These are phyloP conservation scores for Colletotrichum tropicicola DNA, from an alignment of 2,329 filamentous ascomycete species.

Conservation along the genomic window DNA sequence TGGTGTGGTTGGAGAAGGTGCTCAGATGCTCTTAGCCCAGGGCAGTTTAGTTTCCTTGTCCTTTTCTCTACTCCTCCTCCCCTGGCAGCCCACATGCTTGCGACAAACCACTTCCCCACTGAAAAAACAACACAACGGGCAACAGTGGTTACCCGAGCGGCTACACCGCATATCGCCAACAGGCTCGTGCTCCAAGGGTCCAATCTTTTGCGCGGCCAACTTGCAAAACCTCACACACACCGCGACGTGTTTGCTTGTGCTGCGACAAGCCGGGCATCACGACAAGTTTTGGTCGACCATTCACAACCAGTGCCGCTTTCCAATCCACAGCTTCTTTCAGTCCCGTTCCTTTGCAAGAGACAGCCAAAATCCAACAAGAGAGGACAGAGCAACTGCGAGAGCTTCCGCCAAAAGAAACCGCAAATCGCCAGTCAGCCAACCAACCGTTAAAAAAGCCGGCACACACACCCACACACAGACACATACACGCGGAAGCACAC, in stretches of 20 bases:
- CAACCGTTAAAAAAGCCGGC: neutral
- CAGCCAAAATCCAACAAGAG: neutral
- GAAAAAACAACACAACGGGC: neutral
- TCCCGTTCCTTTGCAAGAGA: neutral
- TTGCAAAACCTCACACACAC: neutral
- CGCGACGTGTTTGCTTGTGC: neutral
- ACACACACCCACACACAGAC: neutral
- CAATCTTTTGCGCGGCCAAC: neutral
- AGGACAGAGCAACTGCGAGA: neutral
- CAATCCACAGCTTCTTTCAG: neutral
- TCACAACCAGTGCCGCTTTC: neutral
- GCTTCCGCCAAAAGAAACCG: too few species aligned
- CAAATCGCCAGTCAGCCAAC: neutral
- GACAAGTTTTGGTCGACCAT: neutral
- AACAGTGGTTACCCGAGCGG: neutral
- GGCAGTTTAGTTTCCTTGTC: too few species aligned
- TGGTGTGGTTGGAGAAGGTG: too few species aligned
- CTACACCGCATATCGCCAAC: conserved; percentile 10
- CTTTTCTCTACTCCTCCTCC: neutral
- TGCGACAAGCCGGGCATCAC: neutral
- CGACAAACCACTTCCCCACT: neutral
- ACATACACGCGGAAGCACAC: neutral
- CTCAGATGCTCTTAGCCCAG: too few species aligned
- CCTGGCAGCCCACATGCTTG: neutral
- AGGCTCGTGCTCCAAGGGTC: conserved; percentile 13